Percentiles rank a stretch among this genome's conserved stretches.
These are phyloP conservation scores for Collariella sp. DNA, from an alignment of 495 filamentous ascomycete genomes.

Conservation along the genomic window DNA sequence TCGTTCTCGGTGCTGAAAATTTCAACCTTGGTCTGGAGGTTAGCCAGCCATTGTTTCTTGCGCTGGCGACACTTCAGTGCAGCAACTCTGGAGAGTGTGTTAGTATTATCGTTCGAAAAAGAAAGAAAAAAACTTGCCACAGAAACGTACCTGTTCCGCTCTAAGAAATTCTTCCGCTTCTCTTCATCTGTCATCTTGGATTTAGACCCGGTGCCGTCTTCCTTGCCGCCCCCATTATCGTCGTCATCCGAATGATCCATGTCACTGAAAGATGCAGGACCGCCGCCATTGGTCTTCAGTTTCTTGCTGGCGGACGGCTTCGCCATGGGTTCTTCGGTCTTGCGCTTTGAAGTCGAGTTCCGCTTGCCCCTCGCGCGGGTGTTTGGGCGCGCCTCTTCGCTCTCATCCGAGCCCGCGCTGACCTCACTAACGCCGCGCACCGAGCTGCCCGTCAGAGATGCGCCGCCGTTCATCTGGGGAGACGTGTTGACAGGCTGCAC, in stretches of 20 bases:
- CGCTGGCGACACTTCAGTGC: conserved; percentile 95
- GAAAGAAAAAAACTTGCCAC: neutral
- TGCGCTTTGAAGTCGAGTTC: conserved; percentile 54
- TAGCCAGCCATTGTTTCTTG: conserved; percentile 98
- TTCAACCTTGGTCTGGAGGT: conserved; percentile 91
- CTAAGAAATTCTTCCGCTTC: conserved; percentile 95
- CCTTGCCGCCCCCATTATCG: conserved; percentile 39
- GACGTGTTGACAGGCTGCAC: conserved; percentile 40
- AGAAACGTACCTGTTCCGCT: conserved; percentile 77
- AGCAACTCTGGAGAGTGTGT: conserved; percentile 57
- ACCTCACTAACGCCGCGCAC: conserved; percentile 56
- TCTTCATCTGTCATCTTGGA: conserved; percentile 98
- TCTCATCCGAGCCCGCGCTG: conserved; percentile 65
- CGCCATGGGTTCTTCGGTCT: conserved; percentile 63
- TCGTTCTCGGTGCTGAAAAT: conserved; percentile 88
- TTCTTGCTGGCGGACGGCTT: conserved; percentile 67
- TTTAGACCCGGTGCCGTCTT: conserved; percentile 31
- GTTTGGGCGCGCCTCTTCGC: conserved; percentile 53
- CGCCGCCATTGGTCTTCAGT: conserved; percentile 51
- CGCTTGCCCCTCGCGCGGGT: conserved; percentile 66
- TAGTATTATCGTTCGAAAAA: neutral
- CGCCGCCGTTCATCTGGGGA: conserved; percentile 43
- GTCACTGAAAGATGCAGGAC: conserved; percentile 21
- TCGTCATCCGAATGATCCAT: conserved; percentile 27
- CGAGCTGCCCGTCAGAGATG: conserved; percentile 35